Percentiles rank a stretch among this genome's conserved stretches.
Conservation (phyloP, 352 stramenopile genomes). For the Globisporangium cederbergense region DNA sequence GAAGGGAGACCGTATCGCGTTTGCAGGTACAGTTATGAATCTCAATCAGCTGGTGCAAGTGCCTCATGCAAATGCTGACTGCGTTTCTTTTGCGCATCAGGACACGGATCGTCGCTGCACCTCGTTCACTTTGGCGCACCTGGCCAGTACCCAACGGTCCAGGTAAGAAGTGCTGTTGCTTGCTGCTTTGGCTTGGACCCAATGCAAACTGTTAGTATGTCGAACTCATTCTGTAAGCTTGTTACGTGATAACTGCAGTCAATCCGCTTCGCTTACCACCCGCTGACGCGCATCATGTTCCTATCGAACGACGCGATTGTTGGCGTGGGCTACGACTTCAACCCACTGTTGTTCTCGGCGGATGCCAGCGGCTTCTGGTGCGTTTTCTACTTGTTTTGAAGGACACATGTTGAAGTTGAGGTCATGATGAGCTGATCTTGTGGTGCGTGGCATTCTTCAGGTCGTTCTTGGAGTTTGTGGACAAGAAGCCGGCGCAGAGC, state of each 20-base stretch:
- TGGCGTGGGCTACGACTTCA: slow-evolving; percentile 91
- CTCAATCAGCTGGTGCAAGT: neutral
- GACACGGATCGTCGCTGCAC: slow-evolving; percentile 89
- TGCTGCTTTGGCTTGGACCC: neutral
- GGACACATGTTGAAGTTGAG: slow-evolving; percentile 9
- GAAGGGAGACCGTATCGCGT: slow-evolving; percentile 83
- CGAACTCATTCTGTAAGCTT: neutral
- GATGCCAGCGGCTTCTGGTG: slow-evolving; percentile 78
- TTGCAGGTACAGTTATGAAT: slow-evolving; percentile 41
- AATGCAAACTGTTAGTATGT: neutral
- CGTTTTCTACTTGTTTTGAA: neutral
- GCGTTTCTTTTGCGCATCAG: slow-evolving; percentile 15
- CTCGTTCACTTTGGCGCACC: slow-evolving; percentile 83
- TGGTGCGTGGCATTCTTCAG: slow-evolving; percentile 18
- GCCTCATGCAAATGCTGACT: neutral
- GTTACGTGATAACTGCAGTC: slow-evolving; percentile 37
- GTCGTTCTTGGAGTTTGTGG: slow-evolving; percentile 70
- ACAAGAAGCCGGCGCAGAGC: slow-evolving; percentile 68
- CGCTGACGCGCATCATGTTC: slow-evolving; percentile 85
- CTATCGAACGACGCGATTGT: slow-evolving; percentile 86
- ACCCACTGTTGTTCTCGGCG: slow-evolving; percentile 86
- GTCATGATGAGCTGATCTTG: neutral
- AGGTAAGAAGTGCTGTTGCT: slow-evolving; percentile 27
- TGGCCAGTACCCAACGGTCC: slow-evolving; percentile 69
- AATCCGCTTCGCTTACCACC: slow-evolving; percentile 85